Evolutionary conservation across 805 yeast species (phyloP).

Genomic region (Teunomyces aglyptinius): DNA sequence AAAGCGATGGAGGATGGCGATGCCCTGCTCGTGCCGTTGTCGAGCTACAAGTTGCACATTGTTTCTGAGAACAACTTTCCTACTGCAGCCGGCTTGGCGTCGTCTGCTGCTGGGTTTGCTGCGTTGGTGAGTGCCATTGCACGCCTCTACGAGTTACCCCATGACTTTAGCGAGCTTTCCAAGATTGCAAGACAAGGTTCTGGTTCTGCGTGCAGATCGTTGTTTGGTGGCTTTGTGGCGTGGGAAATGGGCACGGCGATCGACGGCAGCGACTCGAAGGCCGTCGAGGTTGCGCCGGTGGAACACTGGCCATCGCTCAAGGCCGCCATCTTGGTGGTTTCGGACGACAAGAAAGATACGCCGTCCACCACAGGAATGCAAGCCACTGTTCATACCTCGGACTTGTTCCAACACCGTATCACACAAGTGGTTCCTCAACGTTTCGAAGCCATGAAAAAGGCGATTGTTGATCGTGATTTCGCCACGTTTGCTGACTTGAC

Average conservation of each 20-base stretch:
- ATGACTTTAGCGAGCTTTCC: slow-evolving; percentile 78
- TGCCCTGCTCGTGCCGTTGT: slow-evolving; percentile 54
- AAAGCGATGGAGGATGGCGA: slow-evolving; percentile 56
- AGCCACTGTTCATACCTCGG: slow-evolving; percentile 84
- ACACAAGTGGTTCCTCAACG: slow-evolving; percentile 80
- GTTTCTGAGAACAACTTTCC: slow-evolving; percentile 97
- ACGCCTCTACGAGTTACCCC: slow-evolving; percentile 79
- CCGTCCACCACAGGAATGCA: slow-evolving; percentile 98
- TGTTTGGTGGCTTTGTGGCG: slow-evolving; percentile 97
- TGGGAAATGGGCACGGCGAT: slow-evolving; percentile 90
- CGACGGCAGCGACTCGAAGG: slow-evolving; percentile 91
- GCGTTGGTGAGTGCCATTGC: slow-evolving; percentile 92
- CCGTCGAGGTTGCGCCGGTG: slow-evolving; percentile 84
- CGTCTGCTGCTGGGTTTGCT: slow-evolving; percentile 98
- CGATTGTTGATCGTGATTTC: slow-evolving; percentile 77
- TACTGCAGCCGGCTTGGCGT: slow-evolving; percentile 97
- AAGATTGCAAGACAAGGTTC: slow-evolving; percentile 97
- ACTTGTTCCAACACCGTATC: slow-evolving; percentile 78
- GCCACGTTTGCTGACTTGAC: slow-evolving; percentile 82
- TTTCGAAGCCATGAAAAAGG: slow-evolving; percentile 74
- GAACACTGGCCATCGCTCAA: slow-evolving; percentile 89
- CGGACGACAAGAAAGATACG: slow-evolving; percentile 91
- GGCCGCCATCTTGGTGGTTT: slow-evolving; percentile 89
- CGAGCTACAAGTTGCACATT: slow-evolving; percentile 67
- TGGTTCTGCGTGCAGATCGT: slow-evolving; percentile 96